These are phyloP conservation scores for Erodium trifolium DNA, from an alignment of 441 rosid species.

Conservation along the genomic window DNA sequence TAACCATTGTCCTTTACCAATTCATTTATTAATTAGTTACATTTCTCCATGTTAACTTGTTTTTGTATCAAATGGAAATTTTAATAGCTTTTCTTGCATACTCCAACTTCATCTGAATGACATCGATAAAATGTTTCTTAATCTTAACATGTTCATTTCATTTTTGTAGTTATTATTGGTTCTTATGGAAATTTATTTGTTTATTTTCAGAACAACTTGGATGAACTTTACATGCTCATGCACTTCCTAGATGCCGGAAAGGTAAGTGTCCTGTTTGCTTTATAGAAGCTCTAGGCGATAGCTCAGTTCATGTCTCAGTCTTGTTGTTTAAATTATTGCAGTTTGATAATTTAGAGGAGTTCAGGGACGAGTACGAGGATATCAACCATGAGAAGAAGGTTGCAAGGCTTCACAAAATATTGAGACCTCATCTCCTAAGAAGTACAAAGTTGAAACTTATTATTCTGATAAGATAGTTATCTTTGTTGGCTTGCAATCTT, in stretches of 20 bases:
- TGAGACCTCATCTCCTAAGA: constrained; percentile 95
- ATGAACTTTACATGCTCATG: constrained; percentile 99
- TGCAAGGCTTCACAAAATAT: constrained; percentile 87
- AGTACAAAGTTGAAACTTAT: constrained; percentile 37
- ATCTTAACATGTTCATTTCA: too few relatives aligned
- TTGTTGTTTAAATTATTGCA: constrained; percentile 32
- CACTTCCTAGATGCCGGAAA: constrained; percentile 99
- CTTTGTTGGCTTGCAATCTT: constrained; percentile 17
- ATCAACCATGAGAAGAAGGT: constrained; percentile 98
- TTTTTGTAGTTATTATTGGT: constrained; percentile 9
- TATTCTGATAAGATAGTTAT: constrained; percentile 10
- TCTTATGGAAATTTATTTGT: constrained; percentile 25
- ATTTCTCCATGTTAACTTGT: too few relatives aligned
- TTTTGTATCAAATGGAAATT: too few relatives aligned
- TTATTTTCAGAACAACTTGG: constrained; percentile 85
- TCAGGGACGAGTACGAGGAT: constrained; percentile 95
- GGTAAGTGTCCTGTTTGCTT: constrained; percentile 40
- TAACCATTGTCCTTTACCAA: not conserved
- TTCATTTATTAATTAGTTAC: not conserved
- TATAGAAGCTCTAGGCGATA: not conserved
- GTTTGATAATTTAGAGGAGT: constrained; percentile 97
- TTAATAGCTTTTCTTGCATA: constrained; percentile 4
- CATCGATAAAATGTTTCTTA: not conserved
- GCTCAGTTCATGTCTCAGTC: constrained; percentile 13
- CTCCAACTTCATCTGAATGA: constrained; percentile 4